phyloP scores from a whole-genome alignment of 2,329 filamentous ascomycete genomes.

The Epicoccum nigrum region DNA sequence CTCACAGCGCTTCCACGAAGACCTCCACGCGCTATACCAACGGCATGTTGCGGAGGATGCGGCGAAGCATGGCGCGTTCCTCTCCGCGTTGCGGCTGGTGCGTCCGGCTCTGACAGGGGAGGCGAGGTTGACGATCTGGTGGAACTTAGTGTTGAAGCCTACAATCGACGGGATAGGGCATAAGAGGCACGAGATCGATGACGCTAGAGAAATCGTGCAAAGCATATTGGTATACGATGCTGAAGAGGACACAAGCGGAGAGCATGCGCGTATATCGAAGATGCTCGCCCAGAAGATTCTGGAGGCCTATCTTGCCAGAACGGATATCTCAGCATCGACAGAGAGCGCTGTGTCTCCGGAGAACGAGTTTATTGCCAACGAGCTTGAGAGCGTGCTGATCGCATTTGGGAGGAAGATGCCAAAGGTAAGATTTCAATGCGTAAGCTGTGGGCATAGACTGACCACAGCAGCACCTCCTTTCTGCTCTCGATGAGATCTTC shows the following conservation, averaged over 20 bases:
- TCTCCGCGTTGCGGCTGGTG: slow-evolving; percentile 69
- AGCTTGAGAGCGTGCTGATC: slow-evolving; percentile 61
- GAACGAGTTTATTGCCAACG: slow-evolving; percentile 55
- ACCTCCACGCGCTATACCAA: slow-evolving; percentile 70
- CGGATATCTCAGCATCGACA: slow-evolving; percentile 45
- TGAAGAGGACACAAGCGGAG: slow-evolving; percentile 58
- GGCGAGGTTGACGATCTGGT: slow-evolving; percentile 72
- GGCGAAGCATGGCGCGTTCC: slow-evolving; percentile 68
- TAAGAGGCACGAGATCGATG: slow-evolving; percentile 68
- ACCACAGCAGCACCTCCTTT: slow-evolving; percentile 66
- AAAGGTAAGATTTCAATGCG: slow-evolving; percentile 51
- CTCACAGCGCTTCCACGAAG: slow-evolving; percentile 75
- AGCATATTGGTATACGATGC: slow-evolving; percentile 69
- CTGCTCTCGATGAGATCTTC: slow-evolving; percentile 69
- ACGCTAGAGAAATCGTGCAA: slow-evolving; percentile 69
- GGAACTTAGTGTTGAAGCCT: slow-evolving; percentile 66
- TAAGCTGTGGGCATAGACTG: slow-evolving; percentile 9
- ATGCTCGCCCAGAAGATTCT: slow-evolving; percentile 62
- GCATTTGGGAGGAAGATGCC: slow-evolving; percentile 71
- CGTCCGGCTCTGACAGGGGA: slow-evolving; percentile 68
- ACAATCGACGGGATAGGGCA: slow-evolving; percentile 63
- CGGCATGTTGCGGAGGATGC: slow-evolving; percentile 65
- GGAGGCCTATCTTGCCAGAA: slow-evolving; percentile 52
- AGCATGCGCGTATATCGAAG: slow-evolving; percentile 52
- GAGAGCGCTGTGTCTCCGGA: slow-evolving; percentile 50